phyloP scores from a whole-genome alignment of 1,139 yeast species.

The Hansenula anomala region DNA sequence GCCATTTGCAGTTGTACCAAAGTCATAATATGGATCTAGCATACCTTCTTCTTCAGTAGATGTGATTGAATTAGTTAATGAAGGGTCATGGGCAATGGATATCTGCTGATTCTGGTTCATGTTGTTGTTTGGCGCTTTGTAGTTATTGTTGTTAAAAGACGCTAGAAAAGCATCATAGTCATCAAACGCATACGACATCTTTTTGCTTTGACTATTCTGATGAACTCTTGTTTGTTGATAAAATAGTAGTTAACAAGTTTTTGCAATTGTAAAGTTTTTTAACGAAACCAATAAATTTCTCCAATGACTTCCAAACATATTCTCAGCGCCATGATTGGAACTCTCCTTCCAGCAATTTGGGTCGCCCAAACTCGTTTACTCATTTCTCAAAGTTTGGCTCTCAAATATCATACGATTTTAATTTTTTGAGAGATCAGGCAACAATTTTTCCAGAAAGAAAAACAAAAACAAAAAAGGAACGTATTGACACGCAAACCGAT shows the following conservation, averaged over 20 bases:
- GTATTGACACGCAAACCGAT: neutral
- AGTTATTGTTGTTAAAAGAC: slow-evolving; percentile 14
- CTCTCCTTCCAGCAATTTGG: neutral
- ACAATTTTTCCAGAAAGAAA: neutral
- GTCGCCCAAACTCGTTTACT: too few species aligned
- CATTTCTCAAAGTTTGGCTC: too few species aligned
- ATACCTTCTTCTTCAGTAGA: slow-evolving; percentile 1
- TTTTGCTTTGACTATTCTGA: neutral
- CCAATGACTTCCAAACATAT: too few species aligned
- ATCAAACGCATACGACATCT: slow-evolving; percentile 23
- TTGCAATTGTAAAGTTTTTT: too few species aligned
- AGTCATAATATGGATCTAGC: slow-evolving; percentile 1
- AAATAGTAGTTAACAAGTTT: neutral
- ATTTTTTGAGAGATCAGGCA: slow-evolving; percentile 1
- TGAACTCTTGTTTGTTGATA: neutral
- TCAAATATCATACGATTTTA: slow-evolving; percentile 2
- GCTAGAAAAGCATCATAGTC: slow-evolving; percentile 26
- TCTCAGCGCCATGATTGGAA: too few species aligned
- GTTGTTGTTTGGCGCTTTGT: neutral
- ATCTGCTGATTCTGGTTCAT: too few species aligned
- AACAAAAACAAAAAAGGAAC: too few species aligned
- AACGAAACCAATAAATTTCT: too few species aligned
- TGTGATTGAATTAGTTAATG: neutral
- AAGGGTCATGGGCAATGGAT: neutral
- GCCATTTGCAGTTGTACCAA: neutral